These are phyloP conservation scores for Pterulicium gracile DNA, from an alignment of 1,284 basidiomycete species.

Conservation along the genomic window DNA sequence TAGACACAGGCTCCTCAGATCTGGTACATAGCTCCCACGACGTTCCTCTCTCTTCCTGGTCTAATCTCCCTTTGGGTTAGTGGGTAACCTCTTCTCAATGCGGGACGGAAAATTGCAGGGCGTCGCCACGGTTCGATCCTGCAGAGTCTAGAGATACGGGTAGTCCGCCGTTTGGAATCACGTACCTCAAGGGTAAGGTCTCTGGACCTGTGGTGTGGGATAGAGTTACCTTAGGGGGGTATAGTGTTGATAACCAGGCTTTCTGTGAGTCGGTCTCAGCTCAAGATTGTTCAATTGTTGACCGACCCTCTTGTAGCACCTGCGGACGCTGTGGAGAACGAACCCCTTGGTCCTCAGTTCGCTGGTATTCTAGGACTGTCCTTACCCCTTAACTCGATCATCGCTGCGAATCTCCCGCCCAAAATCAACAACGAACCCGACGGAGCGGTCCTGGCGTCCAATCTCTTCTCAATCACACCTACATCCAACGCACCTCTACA, in stretches of 20 bases:
- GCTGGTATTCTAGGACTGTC: slow-evolving; percentile 65
- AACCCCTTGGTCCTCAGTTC: slow-evolving; percentile 43
- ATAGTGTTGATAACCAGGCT: slow-evolving; percentile 49
- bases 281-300: slow-evolving; percentile 4
- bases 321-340: slow-evolving; percentile 35
- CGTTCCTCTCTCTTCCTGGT: background rate
- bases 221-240: slow-evolving; percentile 37
- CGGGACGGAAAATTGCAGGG: background rate
- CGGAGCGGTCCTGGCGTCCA: slow-evolving; percentile 52
- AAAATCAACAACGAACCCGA: slow-evolving; percentile 37
- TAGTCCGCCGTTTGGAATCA: slow-evolving; percentile 29
- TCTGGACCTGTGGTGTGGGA: slow-evolving; percentile 61
- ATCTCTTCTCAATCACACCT: slow-evolving; percentile 56
- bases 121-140: background rate
- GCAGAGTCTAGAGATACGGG: background rate
- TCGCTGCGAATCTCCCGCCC: slow-evolving; percentile 36
- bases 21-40: background rate
- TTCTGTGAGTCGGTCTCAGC: slow-evolving; percentile 29
- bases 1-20: background rate
- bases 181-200: slow-evolving; percentile 47
- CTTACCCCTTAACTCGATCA: slow-evolving; percentile 53
- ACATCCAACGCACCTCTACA: slow-evolving; percentile 33
- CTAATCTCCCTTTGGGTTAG: background rate
- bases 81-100: background rate
- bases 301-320: slow-evolving; percentile 31